Percentiles rank a stretch among this genome's conserved stretches.
Evolutionary conservation across 352 stramenopile genomes (phyloP).

Genomic region (Elongisporangium anandrum): DNA sequence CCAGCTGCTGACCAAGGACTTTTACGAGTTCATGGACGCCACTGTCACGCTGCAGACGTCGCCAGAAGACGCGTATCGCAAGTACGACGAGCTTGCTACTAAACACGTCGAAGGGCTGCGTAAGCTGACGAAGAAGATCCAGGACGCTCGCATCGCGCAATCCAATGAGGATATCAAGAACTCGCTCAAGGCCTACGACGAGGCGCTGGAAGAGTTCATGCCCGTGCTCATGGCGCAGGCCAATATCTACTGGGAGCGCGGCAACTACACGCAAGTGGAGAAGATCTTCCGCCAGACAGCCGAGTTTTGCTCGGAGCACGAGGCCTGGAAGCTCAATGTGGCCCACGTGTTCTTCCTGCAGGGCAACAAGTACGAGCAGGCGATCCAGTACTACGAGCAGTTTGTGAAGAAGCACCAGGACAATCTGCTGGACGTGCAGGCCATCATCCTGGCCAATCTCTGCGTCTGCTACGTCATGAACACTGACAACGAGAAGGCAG

Average conservation of each 20-base stretch:
- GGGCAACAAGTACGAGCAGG: conserved; percentile 86
- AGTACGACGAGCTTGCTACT: conserved; percentile 91
- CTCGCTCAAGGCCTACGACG: conserved; percentile 91
- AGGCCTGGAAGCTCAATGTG: conserved; percentile 96
- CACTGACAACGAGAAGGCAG: conserved; percentile 95
- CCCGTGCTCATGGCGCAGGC: conserved; percentile 96
- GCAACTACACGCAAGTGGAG: conserved; percentile 96
- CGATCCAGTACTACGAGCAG: conserved; percentile 93
- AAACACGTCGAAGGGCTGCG: conserved; percentile 92
- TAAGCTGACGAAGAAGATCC: conserved; percentile 94
- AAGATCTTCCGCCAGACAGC: conserved; percentile 93
- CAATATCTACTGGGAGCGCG: conserved; percentile 95
- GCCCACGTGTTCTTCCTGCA: conserved; percentile 96
- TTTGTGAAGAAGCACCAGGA: conserved; percentile 92
- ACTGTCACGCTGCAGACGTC: conserved; percentile 92
- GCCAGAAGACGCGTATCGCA: conserved; percentile 92
- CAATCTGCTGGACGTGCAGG: conserved; percentile 92
- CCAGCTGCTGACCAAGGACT: conserved; percentile 91
- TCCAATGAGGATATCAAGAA: conserved; percentile 93
- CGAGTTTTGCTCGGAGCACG: conserved; percentile 95
- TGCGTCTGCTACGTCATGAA: conserved; percentile 98
- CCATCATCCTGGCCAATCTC: conserved; percentile 96
- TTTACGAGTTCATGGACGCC: conserved; percentile 96
- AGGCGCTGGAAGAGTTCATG: conserved; percentile 93
- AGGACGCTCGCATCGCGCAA: conserved; percentile 87